Evolutionary conservation across 1,284 basidiomycete genomes (phyloP), one percentile per base, ranked within the genome.

Genomic region (Ceratobasidium sp.): DNA sequence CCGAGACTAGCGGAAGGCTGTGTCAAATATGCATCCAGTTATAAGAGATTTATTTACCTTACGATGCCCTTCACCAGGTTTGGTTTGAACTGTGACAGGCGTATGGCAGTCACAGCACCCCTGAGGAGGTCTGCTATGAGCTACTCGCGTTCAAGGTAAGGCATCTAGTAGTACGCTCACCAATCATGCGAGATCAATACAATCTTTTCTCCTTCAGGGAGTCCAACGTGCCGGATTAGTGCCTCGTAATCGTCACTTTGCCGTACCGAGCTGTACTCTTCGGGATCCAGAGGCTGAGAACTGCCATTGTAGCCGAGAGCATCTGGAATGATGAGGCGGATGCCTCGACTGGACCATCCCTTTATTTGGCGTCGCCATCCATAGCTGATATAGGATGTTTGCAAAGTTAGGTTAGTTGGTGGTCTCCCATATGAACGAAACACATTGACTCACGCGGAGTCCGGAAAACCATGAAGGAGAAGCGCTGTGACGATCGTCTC

Each of bases 271-370:
- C 40, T 67, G 40, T 76, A 76, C 23, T 76, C 74, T 59, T 76
- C 38, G 9, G 74, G 54, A 40, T 76, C 42, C n/a, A 54, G n/a
- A n/a, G 74, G 74, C 52, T 76, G 74, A 20, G 74, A 76, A 26
- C 64, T 76, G 54, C 74, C 74, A 10, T 1, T 57, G 20, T 76
- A 76, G 10, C 74, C 74, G n/a, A 76, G 33, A n/a, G 62, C 38
- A 42, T 76, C 74, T 3, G 74, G 74, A 10, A 76, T 59, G 40
- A 76, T 76, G 46, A 76, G 64, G 3, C 74, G 62, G 13, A 76
- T 76, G 13, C 74, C 74, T n/a, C 74, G 74, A n/a, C 26, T 40
- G 12, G 74, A 76, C 74, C 74, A 76, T 56, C 74, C 74, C n/a
- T 76, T 67, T 23, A 76, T 64, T 33, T 76, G 74, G 40, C 59